These are phyloP conservation scores for Bretziella fagacearum DNA, from an alignment of 2,329 filamentous ascomycete species.

Conservation along the genomic window DNA sequence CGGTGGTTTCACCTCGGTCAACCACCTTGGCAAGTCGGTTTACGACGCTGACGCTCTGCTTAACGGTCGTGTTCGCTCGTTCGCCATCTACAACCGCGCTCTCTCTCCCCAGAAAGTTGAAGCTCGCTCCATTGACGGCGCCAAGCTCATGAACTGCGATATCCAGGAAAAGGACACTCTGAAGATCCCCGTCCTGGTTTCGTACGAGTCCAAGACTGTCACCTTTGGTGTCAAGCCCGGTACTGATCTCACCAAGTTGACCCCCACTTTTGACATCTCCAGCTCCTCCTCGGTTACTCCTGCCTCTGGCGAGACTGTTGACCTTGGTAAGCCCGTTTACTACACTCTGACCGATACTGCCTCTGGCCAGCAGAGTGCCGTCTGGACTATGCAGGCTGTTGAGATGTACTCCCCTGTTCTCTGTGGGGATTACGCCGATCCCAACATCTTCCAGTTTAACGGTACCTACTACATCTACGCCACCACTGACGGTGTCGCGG, in stretches of 20 bases:
- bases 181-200: slow-evolving; percentile 16
- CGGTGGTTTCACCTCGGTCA: slow-evolving; percentile 16
- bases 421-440: slow-evolving; percentile 27
- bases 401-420: slow-evolving; percentile 22
- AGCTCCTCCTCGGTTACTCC: slow-evolving; percentile 16
- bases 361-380: slow-evolving; percentile 1
- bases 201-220: slow-evolving; percentile 14
- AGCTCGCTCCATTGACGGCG: slow-evolving; percentile 7
- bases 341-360: slow-evolving; percentile 15
- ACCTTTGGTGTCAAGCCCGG: slow-evolving; percentile 17
- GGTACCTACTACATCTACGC: slow-evolving; percentile 31
- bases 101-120: slow-evolving; percentile 16
- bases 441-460: slow-evolving; percentile 29
- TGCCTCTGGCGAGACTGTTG: slow-evolving; percentile 15
- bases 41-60: slow-evolving; percentile 17
- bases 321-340: slow-evolving; percentile 15
- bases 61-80: slow-evolving; percentile 17
- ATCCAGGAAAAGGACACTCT: slow-evolving; percentile 14
- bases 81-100: slow-evolving; percentile 18
- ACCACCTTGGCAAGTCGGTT: slow-evolving; percentile 17
- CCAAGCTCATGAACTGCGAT: slow-evolving; percentile 13
- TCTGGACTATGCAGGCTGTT: slow-evolving; percentile 4
- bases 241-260: slow-evolving; percentile 15
- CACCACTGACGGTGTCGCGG: slow-evolving; percentile 28
- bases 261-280: slow-evolving; percentile 16